These are phyloP conservation scores for Phialophora tarda DNA, from an alignment of 2,329 filamentous ascomycete genomes.

Conservation along the genomic window DNA sequence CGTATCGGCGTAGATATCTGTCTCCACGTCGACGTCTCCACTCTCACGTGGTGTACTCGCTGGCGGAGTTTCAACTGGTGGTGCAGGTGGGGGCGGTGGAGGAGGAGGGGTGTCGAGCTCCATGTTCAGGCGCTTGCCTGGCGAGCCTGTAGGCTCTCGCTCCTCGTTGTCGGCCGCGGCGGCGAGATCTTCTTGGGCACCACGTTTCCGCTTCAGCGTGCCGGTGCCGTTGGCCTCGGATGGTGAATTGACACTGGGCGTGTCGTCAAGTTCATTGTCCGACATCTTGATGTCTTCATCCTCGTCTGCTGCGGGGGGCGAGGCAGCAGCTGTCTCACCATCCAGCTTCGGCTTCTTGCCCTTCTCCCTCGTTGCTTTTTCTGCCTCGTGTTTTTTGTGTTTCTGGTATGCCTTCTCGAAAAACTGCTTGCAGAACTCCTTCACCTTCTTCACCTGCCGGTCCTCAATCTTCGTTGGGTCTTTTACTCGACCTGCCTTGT, in stretches of 20 bases:
- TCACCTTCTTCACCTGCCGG: slow-evolving; percentile 81
- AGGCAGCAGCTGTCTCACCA: slow-evolving; percentile 33
- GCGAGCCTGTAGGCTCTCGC: slow-evolving; percentile 32
- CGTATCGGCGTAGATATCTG: slow-evolving; percentile 40
- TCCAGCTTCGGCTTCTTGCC: slow-evolving; percentile 40
- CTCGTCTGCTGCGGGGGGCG: slow-evolving; percentile 34
- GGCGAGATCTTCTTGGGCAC: slow-evolving; percentile 33
- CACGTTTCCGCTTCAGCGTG: slow-evolving; percentile 69
- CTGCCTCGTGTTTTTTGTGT: slow-evolving; percentile 70
- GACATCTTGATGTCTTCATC: slow-evolving; percentile 49
- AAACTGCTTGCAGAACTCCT: slow-evolving; percentile 80
- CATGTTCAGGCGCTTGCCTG: slow-evolving; percentile 34
- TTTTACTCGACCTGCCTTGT: slow-evolving; percentile 83
- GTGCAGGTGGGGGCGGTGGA: slow-evolving; percentile 42
- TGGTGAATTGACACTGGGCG: slow-evolving; percentile 38
- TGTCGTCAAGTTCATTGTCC: slow-evolving; percentile 48
- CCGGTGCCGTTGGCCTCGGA: slow-evolving; percentile 35
- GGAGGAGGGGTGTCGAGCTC: slow-evolving; percentile 41
- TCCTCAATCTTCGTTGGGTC: slow-evolving; percentile 78
- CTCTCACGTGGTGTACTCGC: slow-evolving; percentile 34
- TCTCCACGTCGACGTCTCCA: slow-evolving; percentile 29
- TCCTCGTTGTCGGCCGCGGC: slow-evolving; percentile 37
- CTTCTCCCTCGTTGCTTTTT: slow-evolving; percentile 59
- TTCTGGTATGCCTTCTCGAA: slow-evolving; percentile 85
- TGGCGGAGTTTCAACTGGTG: slow-evolving; percentile 37